Percentiles rank a stretch among this genome's conserved stretches.
phyloP scores from a whole-genome alignment of 176 grass and related monocot genomes.

The Avena sativa region DNA sequence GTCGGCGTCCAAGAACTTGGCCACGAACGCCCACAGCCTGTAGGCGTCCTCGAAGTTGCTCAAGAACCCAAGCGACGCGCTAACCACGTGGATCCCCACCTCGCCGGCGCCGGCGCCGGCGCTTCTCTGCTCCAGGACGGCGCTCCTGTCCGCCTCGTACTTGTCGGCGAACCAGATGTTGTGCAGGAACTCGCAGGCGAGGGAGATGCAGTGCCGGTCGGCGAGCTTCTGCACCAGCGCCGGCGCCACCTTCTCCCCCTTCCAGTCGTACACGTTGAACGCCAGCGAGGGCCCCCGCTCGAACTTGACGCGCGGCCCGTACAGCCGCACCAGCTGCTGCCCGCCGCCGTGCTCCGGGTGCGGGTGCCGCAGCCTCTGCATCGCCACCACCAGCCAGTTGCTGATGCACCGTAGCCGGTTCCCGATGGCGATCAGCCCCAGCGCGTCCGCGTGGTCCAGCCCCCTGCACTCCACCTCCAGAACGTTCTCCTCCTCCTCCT shows the following conservation, averaged over 20 bases:
- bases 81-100: conserved; percentile 76
- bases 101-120: conserved; percentile 42
- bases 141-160: conserved; percentile 53
- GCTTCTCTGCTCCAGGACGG: conserved; percentile 55
- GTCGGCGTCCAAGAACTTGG: conserved; percentile 91
- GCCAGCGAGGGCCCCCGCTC: conserved; percentile 78
- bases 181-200: conserved; percentile 73
- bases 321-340: conserved; percentile 65
- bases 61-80: conserved; percentile 80
- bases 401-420: conserved; percentile 84
- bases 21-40: conserved; percentile 86
- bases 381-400: conserved; percentile 87
- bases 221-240: conserved; percentile 87
- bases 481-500: background rate
- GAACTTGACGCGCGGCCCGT: conserved; percentile 86
- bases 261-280: conserved; percentile 96
- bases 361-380: conserved; percentile 79
- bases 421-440: conserved; percentile 72
- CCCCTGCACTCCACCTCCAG: conserved; percentile 80
- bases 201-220: conserved; percentile 81
- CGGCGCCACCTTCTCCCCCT: conserved; percentile 77
- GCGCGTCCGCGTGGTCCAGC: conserved; percentile 78
- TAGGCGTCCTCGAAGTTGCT: conserved; percentile 93
- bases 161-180: conserved; percentile 78
- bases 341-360: conserved; percentile 47